A percentile compares a stretch with the other conserved stretches of the same genome.
Evolutionary conservation across 225 moss, liverwort and hornwort genomes (phyloP).

Genomic region (Bryoerythrophyllum caledonicum): DNA sequence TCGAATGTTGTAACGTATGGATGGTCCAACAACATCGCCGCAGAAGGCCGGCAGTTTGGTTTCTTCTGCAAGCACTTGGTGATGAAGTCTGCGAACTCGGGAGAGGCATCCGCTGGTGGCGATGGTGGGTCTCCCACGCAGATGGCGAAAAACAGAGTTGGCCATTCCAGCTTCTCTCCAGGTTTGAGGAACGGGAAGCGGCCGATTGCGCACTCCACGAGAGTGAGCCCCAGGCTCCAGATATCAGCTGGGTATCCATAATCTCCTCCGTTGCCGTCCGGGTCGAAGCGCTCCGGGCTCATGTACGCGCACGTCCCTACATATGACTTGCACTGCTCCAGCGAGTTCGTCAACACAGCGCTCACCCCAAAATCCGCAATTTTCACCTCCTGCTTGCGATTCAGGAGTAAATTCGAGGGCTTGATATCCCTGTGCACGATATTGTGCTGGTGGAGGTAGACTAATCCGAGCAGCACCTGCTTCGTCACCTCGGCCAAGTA

Average conservation of each 20-base stretch:
- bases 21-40: conserved; percentile 72
- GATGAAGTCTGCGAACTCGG: too few species aligned
- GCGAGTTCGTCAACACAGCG: conserved; percentile 87
- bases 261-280: conserved; percentile 84
- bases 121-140: conserved; percentile 84
- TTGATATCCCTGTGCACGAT: conserved; percentile 95
- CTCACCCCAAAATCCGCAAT: too few species aligned
- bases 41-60: conserved; percentile 68
- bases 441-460: conserved; percentile 84
- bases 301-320: conserved; percentile 97
- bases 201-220: conserved; percentile 88
- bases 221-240: conserved; percentile 93
- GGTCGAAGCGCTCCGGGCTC: conserved; percentile 95
- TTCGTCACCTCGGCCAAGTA: conserved; percentile 79
- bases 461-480: conserved; percentile 77
- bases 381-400: conserved; percentile 87
- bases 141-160: conserved; percentile 87
- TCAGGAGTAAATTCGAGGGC: conserved; percentile 87
- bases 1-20: conserved; percentile 71
- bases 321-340: conserved; percentile 95
- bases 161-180: conserved; percentile 90
- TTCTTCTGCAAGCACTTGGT: too few species aligned
- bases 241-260: conserved; percentile 90
- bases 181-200: conserved; percentile 86
- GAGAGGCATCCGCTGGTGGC: conserved; percentile 80